Evolutionary conservation across 345 rosid genomes (phyloP).

Genomic region (Salix exigua): DNA sequence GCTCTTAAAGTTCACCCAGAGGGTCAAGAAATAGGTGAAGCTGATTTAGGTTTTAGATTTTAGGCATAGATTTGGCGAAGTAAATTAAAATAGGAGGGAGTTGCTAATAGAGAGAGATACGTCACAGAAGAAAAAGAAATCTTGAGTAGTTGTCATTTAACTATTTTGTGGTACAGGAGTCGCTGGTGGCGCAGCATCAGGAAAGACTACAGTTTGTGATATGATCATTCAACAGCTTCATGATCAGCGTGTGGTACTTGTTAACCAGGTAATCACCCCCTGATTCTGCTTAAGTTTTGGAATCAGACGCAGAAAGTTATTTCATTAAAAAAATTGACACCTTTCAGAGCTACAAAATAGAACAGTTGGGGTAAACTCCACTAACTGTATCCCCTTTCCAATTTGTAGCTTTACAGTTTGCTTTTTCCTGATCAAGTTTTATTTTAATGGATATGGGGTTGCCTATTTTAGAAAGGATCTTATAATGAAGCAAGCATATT

Average conservation of each 20-base stretch:
- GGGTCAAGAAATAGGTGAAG: neutral
- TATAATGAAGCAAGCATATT: too few species aligned
- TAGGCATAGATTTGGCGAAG: neutral
- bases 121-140: too few species aligned
- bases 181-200: constrained; percentile 98
- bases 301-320: neutral
- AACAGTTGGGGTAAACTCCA: too few species aligned
- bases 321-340: neutral
- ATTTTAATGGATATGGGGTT: too few species aligned
- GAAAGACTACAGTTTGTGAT: constrained; percentile 97
- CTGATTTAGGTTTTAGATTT: neutral
- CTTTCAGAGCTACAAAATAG: neutral
- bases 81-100: neutral
- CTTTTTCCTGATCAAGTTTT: too few species aligned
- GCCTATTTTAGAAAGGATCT: too few species aligned
- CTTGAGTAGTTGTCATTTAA: neutral
- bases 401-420: too few species aligned
- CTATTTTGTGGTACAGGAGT: constrained; percentile 49
- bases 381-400: too few species aligned
- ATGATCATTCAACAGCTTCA: constrained; percentile 99
- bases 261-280: constrained; percentile 63
- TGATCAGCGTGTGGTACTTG: constrained; percentile 97
- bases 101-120: too few species aligned
- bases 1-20: neutral
- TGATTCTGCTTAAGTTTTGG: neutral